A percentile compares a stretch with the other conserved stretches of the same genome.
Evolutionary conservation across 176 grass and related monocot species (phyloP).

Genomic region (Echinochloa phyllopogon): DNA sequence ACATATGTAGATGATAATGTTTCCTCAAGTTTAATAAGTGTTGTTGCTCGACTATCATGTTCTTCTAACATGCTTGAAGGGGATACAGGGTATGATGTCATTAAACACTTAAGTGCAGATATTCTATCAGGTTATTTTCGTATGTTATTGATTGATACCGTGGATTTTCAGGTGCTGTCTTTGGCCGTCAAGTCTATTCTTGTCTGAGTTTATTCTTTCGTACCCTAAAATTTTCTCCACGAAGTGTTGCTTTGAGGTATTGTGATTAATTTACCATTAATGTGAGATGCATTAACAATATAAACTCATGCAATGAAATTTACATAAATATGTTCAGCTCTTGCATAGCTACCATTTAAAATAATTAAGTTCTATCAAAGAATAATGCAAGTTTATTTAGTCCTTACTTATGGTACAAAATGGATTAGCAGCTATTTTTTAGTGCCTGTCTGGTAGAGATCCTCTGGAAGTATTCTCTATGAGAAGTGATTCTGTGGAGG

Average conservation of each 20-base stretch:
- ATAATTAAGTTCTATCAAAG: not conserved
- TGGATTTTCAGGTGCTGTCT: slow-evolving; percentile 70
- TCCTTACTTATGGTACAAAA: not conserved
- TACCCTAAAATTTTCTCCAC: slow-evolving; percentile 61
- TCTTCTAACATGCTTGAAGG: slow-evolving; percentile 97
- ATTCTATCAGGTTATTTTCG: slow-evolving; percentile 13
- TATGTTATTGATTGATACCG: slow-evolving; percentile 14
- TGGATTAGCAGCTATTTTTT: slow-evolving; percentile 1
- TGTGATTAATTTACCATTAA: slow-evolving; percentile 27
- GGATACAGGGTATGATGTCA: slow-evolving; percentile 83
- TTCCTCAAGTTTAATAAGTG: slow-evolving; percentile 41
- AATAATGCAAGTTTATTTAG: not conserved
- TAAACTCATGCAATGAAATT: slow-evolving; percentile 7
- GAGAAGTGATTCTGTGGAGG: not conserved
- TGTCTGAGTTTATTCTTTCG: slow-evolving; percentile 91
- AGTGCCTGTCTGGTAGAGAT: not conserved
- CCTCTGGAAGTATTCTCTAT: not conserved
- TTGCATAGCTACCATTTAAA: not conserved
- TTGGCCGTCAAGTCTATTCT: slow-evolving; percentile 92
- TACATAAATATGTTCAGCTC: slow-evolving; percentile 7
- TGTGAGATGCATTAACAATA: not conserved
- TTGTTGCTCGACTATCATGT: slow-evolving; percentile 67
- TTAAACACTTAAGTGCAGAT: not conserved
- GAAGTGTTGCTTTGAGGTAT: slow-evolving; percentile 84
- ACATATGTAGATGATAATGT: slow-evolving; percentile 45